Conservation (phyloP, 441 rosid species). For the Melianthus villosus region DNA sequence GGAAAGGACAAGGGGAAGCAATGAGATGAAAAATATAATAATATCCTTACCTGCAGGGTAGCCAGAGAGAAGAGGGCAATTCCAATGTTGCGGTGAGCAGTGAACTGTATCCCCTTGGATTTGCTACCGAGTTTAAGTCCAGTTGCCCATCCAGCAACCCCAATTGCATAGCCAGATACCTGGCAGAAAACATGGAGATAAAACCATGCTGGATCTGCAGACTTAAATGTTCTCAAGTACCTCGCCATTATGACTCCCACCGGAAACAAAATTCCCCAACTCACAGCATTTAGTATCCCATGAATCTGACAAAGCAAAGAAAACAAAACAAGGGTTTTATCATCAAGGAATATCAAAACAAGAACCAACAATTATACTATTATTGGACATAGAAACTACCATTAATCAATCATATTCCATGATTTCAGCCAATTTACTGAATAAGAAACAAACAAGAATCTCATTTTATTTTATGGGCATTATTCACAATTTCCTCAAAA, state of each 20-base stretch:
- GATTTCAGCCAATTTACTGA: too few relatives aligned
- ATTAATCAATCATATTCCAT: too few relatives aligned
- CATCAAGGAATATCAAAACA: neutral
- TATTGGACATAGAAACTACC: too few relatives aligned
- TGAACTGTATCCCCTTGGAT: conserved; percentile 18
- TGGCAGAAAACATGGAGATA: conserved; percentile 40
- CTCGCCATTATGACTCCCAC: conserved; percentile 38
- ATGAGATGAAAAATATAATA: neutral
- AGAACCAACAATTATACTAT: neutral
- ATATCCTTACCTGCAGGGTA: conserved; percentile 31
- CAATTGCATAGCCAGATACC: conserved; percentile 31
- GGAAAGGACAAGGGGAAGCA: neutral
- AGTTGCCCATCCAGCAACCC: conserved; percentile 58
- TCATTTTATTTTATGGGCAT: too few relatives aligned
- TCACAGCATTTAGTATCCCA: conserved; percentile 40
- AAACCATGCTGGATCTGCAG: conserved; percentile 55
- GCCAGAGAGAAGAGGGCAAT: conserved; percentile 34
- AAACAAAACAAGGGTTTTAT: neutral
- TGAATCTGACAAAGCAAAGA: conserved; percentile 24
- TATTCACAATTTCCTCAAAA: too few relatives aligned
- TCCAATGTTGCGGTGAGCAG: conserved; percentile 30
- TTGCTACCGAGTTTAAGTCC: conserved; percentile 48
- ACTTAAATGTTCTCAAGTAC: conserved; percentile 28
- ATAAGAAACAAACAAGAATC: too few relatives aligned
- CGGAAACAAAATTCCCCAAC: conserved; percentile 55